Evolutionary conservation across 352 stramenopile species (phyloP).

Genomic region (Phytopythium mirpurense): DNA sequence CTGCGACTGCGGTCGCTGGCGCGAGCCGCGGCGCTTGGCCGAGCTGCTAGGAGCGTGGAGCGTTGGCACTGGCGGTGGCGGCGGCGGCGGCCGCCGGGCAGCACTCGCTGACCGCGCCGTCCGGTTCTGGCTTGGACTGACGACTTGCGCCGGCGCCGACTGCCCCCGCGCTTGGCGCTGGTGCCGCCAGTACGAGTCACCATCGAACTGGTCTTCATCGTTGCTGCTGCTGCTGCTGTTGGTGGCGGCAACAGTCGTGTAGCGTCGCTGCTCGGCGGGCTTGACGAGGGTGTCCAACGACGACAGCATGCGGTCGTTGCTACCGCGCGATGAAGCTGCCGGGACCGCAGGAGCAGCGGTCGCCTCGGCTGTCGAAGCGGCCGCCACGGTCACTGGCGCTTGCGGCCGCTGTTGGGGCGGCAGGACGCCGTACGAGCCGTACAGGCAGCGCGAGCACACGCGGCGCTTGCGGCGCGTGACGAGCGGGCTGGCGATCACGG

Average conservation of each 20-base stretch:
- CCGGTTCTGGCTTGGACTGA: background rate
- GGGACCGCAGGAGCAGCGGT: conserved; percentile 2
- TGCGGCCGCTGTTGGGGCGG: background rate
- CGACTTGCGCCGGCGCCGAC: conserved; percentile 5
- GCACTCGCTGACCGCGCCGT: background rate
- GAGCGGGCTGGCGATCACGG: conserved; percentile 47
- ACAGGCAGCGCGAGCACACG: conserved; percentile 65
- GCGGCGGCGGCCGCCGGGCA: background rate
- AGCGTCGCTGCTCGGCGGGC: conserved; percentile 4
- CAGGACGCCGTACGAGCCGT: conserved; percentile 20
- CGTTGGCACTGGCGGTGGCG: conserved; percentile 5
- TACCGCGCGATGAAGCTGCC: conserved; percentile 8
- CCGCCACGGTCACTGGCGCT: background rate
- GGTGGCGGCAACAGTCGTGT: background rate
- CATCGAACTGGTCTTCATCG: background rate
- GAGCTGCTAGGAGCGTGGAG: background rate
- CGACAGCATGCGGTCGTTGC: background rate
- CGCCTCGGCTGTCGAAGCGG: background rate
- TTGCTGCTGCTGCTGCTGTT: background rate
- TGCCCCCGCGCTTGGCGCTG: conserved; percentile 4
- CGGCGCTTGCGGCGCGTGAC: conserved; percentile 54
- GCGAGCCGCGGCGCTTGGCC: background rate
- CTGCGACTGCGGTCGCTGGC: conserved; percentile 4
- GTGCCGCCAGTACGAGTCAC: background rate
- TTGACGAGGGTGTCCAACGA: conserved; percentile 7